phyloP scores from a whole-genome alignment of 2,329 filamentous ascomycete species.

The Periconia digitata region DNA sequence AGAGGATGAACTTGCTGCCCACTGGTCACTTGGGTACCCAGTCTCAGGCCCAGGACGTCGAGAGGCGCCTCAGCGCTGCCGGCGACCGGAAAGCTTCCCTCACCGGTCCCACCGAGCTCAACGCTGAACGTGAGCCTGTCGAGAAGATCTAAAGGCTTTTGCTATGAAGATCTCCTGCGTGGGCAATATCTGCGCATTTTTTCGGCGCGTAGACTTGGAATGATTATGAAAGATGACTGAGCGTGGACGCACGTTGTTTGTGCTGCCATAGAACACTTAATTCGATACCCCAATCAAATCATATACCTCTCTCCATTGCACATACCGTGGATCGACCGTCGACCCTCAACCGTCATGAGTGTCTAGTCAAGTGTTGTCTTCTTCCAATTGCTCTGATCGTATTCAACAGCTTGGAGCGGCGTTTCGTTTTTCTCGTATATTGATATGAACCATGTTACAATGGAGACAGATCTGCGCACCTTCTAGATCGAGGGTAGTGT shows the following conservation, averaged over 20 bases:
- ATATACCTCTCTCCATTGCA: background rate
- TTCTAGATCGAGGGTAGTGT: background rate
- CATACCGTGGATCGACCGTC: background rate
- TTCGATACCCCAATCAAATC: background rate
- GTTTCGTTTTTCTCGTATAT: no score
- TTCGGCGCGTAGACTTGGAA: background rate
- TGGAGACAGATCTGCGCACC: background rate
- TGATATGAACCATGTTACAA: no score
- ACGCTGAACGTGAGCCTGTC: background rate
- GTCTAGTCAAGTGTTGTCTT: no score
- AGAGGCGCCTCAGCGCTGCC: slow-evolving; percentile 13
- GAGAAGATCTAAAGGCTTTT: slow-evolving; percentile 1
- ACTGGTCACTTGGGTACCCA: slow-evolving; percentile 38
- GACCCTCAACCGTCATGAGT: no score
- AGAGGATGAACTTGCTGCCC: slow-evolving; percentile 42
- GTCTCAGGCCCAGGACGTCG: slow-evolving; percentile 31
- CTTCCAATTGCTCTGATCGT: no score
- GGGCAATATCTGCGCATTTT: background rate
- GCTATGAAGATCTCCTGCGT: background rate
- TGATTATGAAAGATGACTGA: background rate
- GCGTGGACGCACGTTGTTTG: background rate
- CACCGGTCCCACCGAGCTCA: background rate
- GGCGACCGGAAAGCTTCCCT: background rate
- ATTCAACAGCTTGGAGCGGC: no score
- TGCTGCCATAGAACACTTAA: background rate